phyloP scores from a whole-genome alignment of 1,284 basidiomycete genomes.

The Ceratobasidium sp. region DNA sequence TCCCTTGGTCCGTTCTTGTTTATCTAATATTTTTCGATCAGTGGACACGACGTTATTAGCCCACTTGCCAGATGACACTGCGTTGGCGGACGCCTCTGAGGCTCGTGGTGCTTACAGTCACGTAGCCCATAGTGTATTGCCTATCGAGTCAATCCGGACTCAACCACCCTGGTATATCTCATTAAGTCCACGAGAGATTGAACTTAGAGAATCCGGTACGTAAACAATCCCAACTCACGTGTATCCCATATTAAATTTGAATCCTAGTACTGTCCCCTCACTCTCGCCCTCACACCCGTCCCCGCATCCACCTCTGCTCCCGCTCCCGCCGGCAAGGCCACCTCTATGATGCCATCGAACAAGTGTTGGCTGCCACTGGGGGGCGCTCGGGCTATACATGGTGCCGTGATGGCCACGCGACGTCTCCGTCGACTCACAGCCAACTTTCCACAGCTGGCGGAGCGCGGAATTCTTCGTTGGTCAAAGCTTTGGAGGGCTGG shows the following conservation, averaged over 20 bases:
- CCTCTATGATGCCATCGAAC: background rate
- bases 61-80: background rate
- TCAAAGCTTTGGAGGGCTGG: background rate
- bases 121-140: background rate
- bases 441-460: background rate
- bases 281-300: no score
- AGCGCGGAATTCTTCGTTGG: background rate
- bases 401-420: background rate
- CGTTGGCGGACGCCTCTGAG: background rate
- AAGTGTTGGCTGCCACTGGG: background rate
- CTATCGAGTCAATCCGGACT: background rate
- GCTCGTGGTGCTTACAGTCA: background rate
- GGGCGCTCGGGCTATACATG: background rate
- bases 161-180: background rate
- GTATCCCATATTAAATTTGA: background rate
- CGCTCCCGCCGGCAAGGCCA: background rate
- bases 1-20: background rate
- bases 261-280: background rate
- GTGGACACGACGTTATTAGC: background rate
- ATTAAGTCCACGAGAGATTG: background rate
- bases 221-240: background rate
- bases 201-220: background rate
- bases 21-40: background rate
- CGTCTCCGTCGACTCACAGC: background rate
- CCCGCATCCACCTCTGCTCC: no score